A percentile compares a stretch with the other conserved stretches of the same genome.
Conservation (phyloP, 129 eudicot genomes). For the Rutidosis leptorrhynchoides region DNA sequence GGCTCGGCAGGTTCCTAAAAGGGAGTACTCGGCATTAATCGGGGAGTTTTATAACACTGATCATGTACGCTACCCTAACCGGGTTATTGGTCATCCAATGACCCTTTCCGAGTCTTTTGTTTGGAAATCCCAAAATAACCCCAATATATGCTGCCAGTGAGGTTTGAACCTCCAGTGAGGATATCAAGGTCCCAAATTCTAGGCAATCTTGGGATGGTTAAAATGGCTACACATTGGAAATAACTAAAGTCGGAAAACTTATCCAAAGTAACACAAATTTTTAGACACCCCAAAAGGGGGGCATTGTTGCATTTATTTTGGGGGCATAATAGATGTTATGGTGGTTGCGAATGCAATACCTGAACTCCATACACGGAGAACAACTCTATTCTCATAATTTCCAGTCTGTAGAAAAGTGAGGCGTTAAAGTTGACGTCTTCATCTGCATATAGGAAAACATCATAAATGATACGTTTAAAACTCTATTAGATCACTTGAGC, state of each 20-base stretch:
- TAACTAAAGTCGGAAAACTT: not conserved
- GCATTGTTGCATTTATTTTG: not conserved
- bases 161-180: no score
- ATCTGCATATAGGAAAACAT: constrained; percentile 35
- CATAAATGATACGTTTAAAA: constrained; percentile 7
- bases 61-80: no score
- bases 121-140: no score
- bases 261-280: not conserved
- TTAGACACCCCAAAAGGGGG: not conserved
- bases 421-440: constrained; percentile 39
- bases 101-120: no score
- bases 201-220: constrained; percentile 8
- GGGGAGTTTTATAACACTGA: no score
- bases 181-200: no score
- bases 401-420: constrained; percentile 65
- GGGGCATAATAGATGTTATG: not conserved
- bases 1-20: no score
- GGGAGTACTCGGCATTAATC: no score
- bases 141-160: no score
- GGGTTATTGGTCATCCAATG: no score
- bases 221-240: not conserved
- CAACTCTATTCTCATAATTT: constrained; percentile 57
- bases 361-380: constrained; percentile 72
- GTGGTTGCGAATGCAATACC: constrained; percentile 34
- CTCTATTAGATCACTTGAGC: constrained; percentile 2